Conservation (phyloP, 208 protist genomes). For the Acanthamoeba castellanii region DNA sequence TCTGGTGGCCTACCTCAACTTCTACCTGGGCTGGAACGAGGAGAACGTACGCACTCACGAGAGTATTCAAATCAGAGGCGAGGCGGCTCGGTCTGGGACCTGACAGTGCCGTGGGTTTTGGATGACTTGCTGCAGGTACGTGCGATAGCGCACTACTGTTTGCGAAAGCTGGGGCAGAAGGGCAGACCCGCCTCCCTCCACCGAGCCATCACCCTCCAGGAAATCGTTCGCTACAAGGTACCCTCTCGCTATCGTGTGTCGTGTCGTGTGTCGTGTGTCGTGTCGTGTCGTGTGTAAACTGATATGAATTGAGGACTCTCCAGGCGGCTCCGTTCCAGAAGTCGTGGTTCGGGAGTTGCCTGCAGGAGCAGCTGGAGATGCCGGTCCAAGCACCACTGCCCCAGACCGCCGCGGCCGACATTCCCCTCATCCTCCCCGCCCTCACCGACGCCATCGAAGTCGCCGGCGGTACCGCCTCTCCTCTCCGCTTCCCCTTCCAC, state of each 20-base stretch:
- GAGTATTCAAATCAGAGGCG: too few relatives aligned
- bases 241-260: background rate
- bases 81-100: too few relatives aligned
- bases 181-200: background rate
- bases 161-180: background rate
- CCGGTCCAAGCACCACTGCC: background rate
- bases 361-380: background rate
- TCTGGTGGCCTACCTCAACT: background rate
- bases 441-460: background rate
- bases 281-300: background rate
- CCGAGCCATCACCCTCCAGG: background rate
- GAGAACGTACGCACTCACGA: background rate
- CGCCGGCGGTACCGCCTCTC: background rate
- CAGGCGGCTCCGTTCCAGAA: background rate
- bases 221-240: background rate
- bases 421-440: background rate
- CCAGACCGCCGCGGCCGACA: background rate
- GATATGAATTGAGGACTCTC: background rate
- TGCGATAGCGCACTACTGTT: constrained; percentile 1
- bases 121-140: background rate
- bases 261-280: background rate
- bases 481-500: too few relatives aligned
- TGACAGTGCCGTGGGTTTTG: too few relatives aligned
- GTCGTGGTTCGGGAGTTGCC: background rate
- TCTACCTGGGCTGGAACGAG: background rate